These are phyloP conservation scores for Dactylellina haptotyla DNA, from an alignment of 2,329 filamentous ascomycete species.

Conservation along the genomic window DNA sequence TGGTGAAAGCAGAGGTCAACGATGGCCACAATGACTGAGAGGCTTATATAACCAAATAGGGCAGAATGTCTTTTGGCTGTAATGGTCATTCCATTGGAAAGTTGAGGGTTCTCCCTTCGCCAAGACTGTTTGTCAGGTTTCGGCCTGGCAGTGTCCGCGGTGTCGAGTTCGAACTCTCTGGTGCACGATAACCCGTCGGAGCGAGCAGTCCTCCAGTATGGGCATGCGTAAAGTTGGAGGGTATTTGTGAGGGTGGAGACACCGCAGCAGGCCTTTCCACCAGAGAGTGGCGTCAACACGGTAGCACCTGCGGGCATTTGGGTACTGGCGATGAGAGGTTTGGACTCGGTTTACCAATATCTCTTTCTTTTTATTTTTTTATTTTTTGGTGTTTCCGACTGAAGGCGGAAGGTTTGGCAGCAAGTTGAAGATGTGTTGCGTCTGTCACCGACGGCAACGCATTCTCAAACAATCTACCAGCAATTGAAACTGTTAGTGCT, in stretches of 20 bases:
- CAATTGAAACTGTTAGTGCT: too few relatives aligned
- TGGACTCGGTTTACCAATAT: slow-evolving; percentile 38
- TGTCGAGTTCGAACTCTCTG: slow-evolving; percentile 55
- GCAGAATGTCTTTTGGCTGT: slow-evolving; percentile 31
- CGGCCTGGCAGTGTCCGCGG: slow-evolving; percentile 41
- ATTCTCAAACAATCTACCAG: too few relatives aligned
- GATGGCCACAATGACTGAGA: too few relatives aligned
- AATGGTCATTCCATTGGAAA: slow-evolving; percentile 53
- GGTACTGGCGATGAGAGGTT: slow-evolving; percentile 45
- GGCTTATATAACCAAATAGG: slow-evolving; percentile 8
- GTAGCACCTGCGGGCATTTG: slow-evolving; percentile 52
- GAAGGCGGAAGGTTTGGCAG: too few relatives aligned
- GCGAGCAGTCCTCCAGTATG: slow-evolving; percentile 47
- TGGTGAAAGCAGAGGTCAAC: too few relatives aligned
- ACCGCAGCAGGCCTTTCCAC: slow-evolving; percentile 53
- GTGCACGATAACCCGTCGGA: slow-evolving; percentile 53
- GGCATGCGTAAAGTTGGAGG: slow-evolving; percentile 53
- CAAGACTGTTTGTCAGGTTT: slow-evolving; percentile 49
- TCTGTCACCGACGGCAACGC: too few relatives aligned
- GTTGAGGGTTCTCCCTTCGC: slow-evolving; percentile 52
- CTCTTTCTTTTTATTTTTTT: slow-evolving; percentile 41
- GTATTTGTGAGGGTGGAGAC: slow-evolving; percentile 54
- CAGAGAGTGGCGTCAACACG: slow-evolving; percentile 55
- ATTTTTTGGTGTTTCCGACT: too few relatives aligned
- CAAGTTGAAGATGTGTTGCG: too few relatives aligned